Conservation (phyloP, 2,329 filamentous ascomycete genomes). For the Triangularia verruculosa region DNA sequence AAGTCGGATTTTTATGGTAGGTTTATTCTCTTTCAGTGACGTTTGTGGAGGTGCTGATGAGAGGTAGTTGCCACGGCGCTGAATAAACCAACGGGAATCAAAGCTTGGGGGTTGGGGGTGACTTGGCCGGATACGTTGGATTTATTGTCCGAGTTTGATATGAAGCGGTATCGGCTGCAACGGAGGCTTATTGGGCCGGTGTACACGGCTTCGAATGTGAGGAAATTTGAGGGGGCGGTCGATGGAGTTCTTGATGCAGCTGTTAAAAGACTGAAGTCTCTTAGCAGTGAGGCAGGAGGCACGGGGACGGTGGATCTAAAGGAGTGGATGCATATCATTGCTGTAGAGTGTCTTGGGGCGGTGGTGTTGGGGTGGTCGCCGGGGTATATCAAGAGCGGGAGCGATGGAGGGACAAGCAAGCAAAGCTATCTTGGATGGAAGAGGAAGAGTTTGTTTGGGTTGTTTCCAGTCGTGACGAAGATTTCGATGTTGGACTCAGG, state of each 20-base stretch:
- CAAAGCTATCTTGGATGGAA: constrained; percentile 51
- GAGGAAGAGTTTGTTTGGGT: constrained; percentile 50
- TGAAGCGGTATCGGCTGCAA: constrained; percentile 47
- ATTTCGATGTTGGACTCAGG: constrained; percentile 38
- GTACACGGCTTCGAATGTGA: constrained; percentile 44
- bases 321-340: constrained; percentile 56
- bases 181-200: constrained; percentile 48
- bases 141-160: constrained; percentile 48
- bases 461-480: constrained; percentile 45
- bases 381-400: constrained; percentile 41
- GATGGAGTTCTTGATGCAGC: constrained; percentile 39
- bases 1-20: constrained; percentile 54
- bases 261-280: constrained; percentile 35
- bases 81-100: constrained; percentile 39
- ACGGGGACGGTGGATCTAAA: constrained; percentile 43
- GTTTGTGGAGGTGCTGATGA: neutral
- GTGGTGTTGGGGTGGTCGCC: constrained; percentile 53
- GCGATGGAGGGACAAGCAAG: constrained; percentile 46
- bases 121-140: constrained; percentile 47
- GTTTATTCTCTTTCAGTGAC: constrained; percentile 19
- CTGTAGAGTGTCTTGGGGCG: constrained; percentile 50
- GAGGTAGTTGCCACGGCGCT: constrained; percentile 44
- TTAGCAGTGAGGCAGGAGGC: constrained; percentile 20
- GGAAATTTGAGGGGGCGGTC: constrained; percentile 41
- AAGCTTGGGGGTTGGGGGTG: constrained; percentile 35